A percentile compares a stretch with the other conserved stretches of the same genome.
Evolutionary conservation across 2,329 filamentous ascomycete species (phyloP).

Genomic region (Botryotinia calthae): DNA sequence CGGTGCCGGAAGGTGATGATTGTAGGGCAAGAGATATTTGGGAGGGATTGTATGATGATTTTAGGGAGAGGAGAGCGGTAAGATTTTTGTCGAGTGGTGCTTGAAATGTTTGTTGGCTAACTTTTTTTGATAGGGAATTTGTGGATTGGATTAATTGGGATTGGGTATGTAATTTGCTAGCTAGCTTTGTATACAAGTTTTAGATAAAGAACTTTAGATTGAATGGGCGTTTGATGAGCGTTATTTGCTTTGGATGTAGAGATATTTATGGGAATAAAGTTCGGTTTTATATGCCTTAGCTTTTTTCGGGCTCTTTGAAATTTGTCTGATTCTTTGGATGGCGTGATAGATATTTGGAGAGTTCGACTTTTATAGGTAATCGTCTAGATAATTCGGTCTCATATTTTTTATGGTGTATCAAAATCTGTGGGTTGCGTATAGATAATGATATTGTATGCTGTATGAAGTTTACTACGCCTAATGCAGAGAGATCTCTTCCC

Average conservation of each 20-base stretch:
- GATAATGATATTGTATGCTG: too few relatives aligned
- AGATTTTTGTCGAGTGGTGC: background rate
- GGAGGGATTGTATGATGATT: slow-evolving; percentile 33
- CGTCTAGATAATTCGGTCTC: too few relatives aligned
- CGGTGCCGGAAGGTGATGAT: slow-evolving; percentile 24
- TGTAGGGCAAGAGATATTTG: slow-evolving; percentile 34
- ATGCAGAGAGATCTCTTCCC: too few relatives aligned
- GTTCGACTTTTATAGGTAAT: too few relatives aligned
- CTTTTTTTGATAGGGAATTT: background rate
- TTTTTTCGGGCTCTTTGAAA: background rate
- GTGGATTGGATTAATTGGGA: background rate
- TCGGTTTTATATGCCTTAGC: too few relatives aligned
- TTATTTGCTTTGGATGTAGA: background rate
- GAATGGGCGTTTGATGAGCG: too few relatives aligned
- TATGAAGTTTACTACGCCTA: too few relatives aligned
- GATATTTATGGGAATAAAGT: background rate
- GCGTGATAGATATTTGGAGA: background rate
- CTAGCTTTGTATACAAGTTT: too few relatives aligned
- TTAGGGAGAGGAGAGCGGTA: slow-evolving; percentile 29
- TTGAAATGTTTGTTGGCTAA: background rate
- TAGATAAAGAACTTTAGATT: background rate
- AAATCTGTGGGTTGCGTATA: too few relatives aligned
- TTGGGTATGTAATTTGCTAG: background rate
- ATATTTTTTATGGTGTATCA: too few relatives aligned
- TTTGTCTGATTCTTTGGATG: background rate